phyloP scores from a whole-genome alignment of 2,329 filamentous ascomycete genomes.

The Ustulina deusta region DNA sequence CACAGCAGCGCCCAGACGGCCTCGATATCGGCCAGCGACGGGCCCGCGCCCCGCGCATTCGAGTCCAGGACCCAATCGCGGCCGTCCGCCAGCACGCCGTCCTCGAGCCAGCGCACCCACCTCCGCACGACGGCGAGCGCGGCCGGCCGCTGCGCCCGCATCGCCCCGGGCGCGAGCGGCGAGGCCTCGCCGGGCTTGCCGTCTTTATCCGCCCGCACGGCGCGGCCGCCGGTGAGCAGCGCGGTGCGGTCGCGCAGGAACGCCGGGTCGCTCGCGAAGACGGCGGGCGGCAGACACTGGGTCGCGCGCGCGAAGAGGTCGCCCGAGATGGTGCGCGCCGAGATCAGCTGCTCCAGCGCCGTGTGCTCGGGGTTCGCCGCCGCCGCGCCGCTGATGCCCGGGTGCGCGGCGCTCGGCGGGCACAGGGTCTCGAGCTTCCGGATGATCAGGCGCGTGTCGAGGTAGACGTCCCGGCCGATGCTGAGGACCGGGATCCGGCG shows the following conservation, averaged over 20 bases:
- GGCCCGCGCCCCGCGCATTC: constrained; percentile 51
- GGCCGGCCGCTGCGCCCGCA: constrained; percentile 59
- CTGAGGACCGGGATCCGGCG: constrained; percentile 76
- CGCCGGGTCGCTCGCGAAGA: constrained; percentile 65
- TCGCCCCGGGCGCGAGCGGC: constrained; percentile 45
- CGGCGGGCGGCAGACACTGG: constrained; percentile 67
- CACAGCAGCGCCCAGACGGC: constrained; percentile 76
- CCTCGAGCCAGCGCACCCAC: constrained; percentile 70
- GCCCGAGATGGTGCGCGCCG: constrained; percentile 66
- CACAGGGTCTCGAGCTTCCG: constrained; percentile 70
- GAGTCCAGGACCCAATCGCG: constrained; percentile 67
- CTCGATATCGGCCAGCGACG: constrained; percentile 75
- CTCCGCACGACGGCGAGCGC: constrained; percentile 66
- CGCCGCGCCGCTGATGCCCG: constrained; percentile 44
- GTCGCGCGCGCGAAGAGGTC: constrained; percentile 67
- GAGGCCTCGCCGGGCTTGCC: constrained; percentile 10
- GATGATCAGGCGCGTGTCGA: constrained; percentile 77
- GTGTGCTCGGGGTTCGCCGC: constrained; percentile 50
- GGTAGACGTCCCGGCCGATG: constrained; percentile 75
- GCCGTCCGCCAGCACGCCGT: constrained; percentile 72
- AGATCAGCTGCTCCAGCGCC: constrained; percentile 67
- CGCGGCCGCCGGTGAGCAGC: constrained; percentile 49
- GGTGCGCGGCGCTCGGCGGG: constrained; percentile 55
- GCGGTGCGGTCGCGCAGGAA: constrained; percentile 70
- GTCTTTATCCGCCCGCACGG: constrained; percentile 17